Evolutionary conservation across 805 yeast genomes (phyloP), one percentile per base, ranked within the genome.

Genomic region (Komagataella kurtzmanii): DNA sequence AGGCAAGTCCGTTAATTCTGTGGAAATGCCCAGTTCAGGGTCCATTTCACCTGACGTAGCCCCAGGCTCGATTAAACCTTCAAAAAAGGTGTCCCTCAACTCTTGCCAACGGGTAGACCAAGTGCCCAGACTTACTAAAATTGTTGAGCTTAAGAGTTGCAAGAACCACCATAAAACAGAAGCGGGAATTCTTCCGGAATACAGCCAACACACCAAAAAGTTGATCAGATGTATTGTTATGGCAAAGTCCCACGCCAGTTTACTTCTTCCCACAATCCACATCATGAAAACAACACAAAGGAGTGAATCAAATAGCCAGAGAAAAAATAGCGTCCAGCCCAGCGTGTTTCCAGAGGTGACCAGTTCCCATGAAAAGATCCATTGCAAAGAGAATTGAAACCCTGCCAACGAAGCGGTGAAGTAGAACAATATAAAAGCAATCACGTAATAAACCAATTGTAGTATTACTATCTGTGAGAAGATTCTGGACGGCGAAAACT

Each of bases 211-310:
- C 3, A 88, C 80, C 3, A 81, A 50, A 21, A 91, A 65, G 66
- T 91, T 84, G 50, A 93, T 76, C 19, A 85, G 79, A 65, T 93
- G 97, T 14, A 91, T 79, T 0, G 99, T 93, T n/a, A 91, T 62
- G 8, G 96, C 97, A 69, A 93, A 91, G 67, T 91, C 99, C 85
- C 96, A 85, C 0, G 97, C 98, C 49, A 91, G 70, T 64, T 91
- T 93, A 46, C 96, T 85, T 53, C 98, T 73, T 0, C 98, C 97
- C 10, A 91, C 96, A 24, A 91, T 81, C 1, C 90, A 67, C 1
- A 95, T 88, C 61, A 91, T 81, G 61, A 88, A 88, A 8, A 88
- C 65, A 1, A 89, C 96, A 57, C 95, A 84, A 45, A 93, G 70
- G 47, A 93, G 72, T 0, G 97, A 75, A 63, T 86, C 95, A 49